A percentile compares a stretch with the other conserved stretches of the same genome.
Evolutionary conservation across 2,329 filamentous ascomycete species (phyloP).

Genomic region (Pseudogymnoascus sp.): DNA sequence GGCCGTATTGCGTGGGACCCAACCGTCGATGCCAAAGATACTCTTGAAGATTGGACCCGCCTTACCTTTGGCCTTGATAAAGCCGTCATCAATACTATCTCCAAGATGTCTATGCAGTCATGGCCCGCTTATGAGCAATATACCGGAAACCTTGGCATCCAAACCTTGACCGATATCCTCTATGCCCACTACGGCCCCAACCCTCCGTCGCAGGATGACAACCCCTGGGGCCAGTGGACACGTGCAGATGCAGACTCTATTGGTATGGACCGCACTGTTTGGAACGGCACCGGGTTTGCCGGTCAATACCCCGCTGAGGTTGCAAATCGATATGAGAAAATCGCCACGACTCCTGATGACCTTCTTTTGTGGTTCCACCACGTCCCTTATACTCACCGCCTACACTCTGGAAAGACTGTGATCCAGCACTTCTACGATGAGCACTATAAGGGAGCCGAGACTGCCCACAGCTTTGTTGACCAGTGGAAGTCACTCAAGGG

Average conservation of each 20-base stretch:
- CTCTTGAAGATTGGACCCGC: constrained; percentile 60
- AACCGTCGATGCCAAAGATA: constrained; percentile 36
- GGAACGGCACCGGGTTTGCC: constrained; percentile 58
- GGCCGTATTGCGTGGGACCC: constrained; percentile 62
- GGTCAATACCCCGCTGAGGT: constrained; percentile 60
- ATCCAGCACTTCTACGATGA: constrained; percentile 61
- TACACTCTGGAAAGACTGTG: constrained; percentile 59
- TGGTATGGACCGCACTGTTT: constrained; percentile 65
- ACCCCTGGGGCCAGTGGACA: constrained; percentile 67
- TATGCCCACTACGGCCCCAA: constrained; percentile 62
- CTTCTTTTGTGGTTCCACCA: constrained; percentile 70
- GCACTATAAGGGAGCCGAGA: constrained; percentile 53
- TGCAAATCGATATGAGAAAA: constrained; percentile 49
- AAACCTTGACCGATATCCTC: constrained; percentile 62
- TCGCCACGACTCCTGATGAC: constrained; percentile 59
- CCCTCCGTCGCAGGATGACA: constrained; percentile 58
- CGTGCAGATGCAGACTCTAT: constrained; percentile 52
- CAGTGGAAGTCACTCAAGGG: constrained; percentile 49
- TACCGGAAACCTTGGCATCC: constrained; percentile 61
- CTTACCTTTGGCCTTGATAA: constrained; percentile 55
- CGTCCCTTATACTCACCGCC: constrained; percentile 56
- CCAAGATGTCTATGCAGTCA: constrained; percentile 57
- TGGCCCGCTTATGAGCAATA: constrained; percentile 69
- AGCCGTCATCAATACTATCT: constrained; percentile 51
- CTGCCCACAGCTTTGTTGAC: constrained; percentile 49